Evolutionary conservation across 73 alveolate genomes (phyloP).

Genomic region (Blepharisma japonicum): DNA sequence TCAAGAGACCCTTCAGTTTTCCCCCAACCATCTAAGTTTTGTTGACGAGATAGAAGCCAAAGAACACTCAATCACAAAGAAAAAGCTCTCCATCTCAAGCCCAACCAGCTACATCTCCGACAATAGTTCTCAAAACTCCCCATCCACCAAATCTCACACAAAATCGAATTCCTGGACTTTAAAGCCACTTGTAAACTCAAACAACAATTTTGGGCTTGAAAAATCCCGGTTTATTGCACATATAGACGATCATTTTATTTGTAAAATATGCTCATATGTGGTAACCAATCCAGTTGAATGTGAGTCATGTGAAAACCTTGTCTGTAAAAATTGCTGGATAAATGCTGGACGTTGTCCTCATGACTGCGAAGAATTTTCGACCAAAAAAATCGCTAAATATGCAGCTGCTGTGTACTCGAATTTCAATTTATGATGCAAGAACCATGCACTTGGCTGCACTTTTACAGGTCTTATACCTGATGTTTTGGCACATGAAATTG

Average conservation of each 20-base stretch:
- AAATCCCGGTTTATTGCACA: background rate
- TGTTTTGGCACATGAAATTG: background rate
- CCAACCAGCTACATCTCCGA: no score
- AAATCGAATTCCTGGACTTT: no score
- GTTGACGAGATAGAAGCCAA: conserved; percentile 13
- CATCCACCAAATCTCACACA: no score
- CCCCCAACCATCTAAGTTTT: conserved; percentile 1
- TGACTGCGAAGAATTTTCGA: background rate
- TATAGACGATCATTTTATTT: background rate
- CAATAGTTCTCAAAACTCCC: no score
- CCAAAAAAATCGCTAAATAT: background rate
- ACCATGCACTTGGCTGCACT: background rate
- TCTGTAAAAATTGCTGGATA: background rate
- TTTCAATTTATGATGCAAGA: background rate
- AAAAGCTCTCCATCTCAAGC: no score
- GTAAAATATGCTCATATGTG: conserved; percentile 22
- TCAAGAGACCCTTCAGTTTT: background rate
- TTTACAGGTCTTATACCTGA: background rate
- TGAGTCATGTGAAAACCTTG: conserved; percentile 8
- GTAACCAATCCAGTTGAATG: conserved; percentile 19
- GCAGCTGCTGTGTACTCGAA: background rate
- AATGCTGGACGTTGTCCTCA: background rate
- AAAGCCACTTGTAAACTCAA: no score
- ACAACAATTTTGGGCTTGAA: background rate
- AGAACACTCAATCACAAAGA: background rate